Base-by-base conservation (phyloP, 2,329 filamentous ascomycete genomes). In the Simplicillium aogashimaense region DNA sequence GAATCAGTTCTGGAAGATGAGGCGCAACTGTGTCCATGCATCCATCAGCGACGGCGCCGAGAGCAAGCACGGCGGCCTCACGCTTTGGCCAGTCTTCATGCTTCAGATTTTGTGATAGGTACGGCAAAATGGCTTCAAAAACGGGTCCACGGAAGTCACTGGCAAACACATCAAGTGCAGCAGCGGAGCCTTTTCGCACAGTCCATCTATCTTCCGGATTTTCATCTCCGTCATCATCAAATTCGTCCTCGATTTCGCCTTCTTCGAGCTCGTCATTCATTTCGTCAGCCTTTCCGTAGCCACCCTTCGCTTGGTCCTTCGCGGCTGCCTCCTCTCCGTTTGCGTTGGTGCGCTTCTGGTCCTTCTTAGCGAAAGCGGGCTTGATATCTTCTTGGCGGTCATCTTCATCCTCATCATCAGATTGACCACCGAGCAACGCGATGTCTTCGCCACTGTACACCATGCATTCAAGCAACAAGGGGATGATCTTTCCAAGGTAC, bases 361-460 rank as follows among this genome's bases (percentile, higher is more conserved):
- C 64, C 55, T 73, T 74, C 54, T 87, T 89, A 36, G 90, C 90
- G 59, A 97, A 97, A 39, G 83, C 78, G 5, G 92, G 92, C 58
- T 87, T 94, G 54, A 98, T 86, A 52, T 98, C 92, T 60, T 98
- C 78, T 35, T 78, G 79, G 14, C 84, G 79, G 58, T 98, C 92
- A 36, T 98, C 90, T 45, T 87, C 75, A 13, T 97, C 88, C 34
- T 92, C 92, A 57, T 97, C 89, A 49, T 90, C 83, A 15, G 83
- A 86, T 46, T 87, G 87, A 9, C 81, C 84, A 45, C 89, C 88
- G 7, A 97, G 69, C 38, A 88, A 71, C 29, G 86, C 74, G 50
- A 95, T 92, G 49, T 97, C 92, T 50, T 98, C 92, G 47, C 92
- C 86, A 53, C 84, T 86, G 59, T 97, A 98, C 2, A 97, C 80